Evolutionary conservation across 176 grass and related monocot species (phyloP).

Genomic region (Musa schizocarpa): DNA sequence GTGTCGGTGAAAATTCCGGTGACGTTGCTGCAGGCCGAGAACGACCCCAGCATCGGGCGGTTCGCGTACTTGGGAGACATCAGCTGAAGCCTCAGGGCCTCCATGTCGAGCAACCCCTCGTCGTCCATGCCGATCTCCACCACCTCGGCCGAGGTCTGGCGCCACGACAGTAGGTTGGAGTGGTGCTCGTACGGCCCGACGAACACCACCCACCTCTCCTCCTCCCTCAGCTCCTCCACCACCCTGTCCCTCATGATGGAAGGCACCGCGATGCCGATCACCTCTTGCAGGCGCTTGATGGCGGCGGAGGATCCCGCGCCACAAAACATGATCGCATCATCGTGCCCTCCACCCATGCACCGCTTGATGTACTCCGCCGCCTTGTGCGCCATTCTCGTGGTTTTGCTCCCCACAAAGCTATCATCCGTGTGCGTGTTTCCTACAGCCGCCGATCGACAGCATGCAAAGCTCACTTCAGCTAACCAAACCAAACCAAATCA

Average conservation of each 20-base stretch:
- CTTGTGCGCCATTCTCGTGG: constrained; percentile 43
- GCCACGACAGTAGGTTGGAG: constrained; percentile 75
- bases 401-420: constrained; percentile 73
- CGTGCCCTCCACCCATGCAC: constrained; percentile 45
- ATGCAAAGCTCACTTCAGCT: too few relatives aligned
- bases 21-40: constrained; percentile 85
- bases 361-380: constrained; percentile 59
- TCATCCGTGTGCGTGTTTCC: constrained; percentile 85
- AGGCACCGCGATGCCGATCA: constrained; percentile 33
- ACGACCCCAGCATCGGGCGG: constrained; percentile 61
- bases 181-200: constrained; percentile 72
- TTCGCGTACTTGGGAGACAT: constrained; percentile 13
- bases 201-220: constrained; percentile 76
- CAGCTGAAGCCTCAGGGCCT: constrained; percentile 30
- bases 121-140: constrained; percentile 47
- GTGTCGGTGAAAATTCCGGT: constrained; percentile 56
- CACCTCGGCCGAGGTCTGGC: constrained; percentile 52
- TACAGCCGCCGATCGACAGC: constrained; percentile 24
- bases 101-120: constrained; percentile 37
- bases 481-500: too few relatives aligned
- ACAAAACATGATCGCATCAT: constrained; percentile 58
- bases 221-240: constrained; percentile 9
- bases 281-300: constrained; percentile 71
- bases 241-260: constrained; percentile 19
- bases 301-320: constrained; percentile 50